Conservation (phyloP, 345 rosid species). For the Barbarea vulgaris region DNA sequence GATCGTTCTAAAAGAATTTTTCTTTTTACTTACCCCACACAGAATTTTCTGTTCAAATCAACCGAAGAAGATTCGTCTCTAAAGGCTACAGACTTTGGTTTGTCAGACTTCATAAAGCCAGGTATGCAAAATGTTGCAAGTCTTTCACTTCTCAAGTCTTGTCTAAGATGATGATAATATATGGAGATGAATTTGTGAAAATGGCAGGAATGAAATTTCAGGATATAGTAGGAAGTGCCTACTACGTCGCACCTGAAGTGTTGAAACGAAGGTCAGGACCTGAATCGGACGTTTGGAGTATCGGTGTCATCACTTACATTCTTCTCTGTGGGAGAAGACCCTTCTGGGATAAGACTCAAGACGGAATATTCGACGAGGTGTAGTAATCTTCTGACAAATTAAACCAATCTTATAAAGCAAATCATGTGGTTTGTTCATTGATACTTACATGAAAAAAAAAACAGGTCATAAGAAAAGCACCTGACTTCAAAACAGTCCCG, state of each 20-base stretch:
- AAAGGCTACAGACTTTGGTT: constrained; percentile 92
- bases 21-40: constrained; percentile 9
- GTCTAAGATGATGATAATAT: not conserved
- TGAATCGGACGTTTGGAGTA: constrained; percentile 95
- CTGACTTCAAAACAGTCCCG: constrained; percentile 80
- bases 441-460: constrained; percentile 5
- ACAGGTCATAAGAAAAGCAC: constrained; percentile 64
- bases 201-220: constrained; percentile 71
- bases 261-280: constrained; percentile 86
- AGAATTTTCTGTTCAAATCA: constrained; percentile 93
- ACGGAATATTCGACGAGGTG: constrained; percentile 84
- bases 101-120: constrained; percentile 89
- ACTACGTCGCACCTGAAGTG: constrained; percentile 93
- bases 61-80: constrained; percentile 64
- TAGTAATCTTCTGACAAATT: not conserved
- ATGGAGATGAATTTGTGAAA: not conserved
- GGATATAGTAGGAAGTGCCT: constrained; percentile 87
- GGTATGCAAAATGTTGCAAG: constrained; percentile 48
- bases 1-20: not conserved
- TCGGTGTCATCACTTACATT: constrained; percentile 89
- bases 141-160: not conserved
- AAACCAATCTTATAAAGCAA: not conserved
- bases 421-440: not conserved
- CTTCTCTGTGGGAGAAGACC: constrained; percentile 89
- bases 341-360: constrained; percentile 94